phyloP scores from a whole-genome alignment of 148 eudicot genomes.

The Amaranthus palmeri region DNA sequence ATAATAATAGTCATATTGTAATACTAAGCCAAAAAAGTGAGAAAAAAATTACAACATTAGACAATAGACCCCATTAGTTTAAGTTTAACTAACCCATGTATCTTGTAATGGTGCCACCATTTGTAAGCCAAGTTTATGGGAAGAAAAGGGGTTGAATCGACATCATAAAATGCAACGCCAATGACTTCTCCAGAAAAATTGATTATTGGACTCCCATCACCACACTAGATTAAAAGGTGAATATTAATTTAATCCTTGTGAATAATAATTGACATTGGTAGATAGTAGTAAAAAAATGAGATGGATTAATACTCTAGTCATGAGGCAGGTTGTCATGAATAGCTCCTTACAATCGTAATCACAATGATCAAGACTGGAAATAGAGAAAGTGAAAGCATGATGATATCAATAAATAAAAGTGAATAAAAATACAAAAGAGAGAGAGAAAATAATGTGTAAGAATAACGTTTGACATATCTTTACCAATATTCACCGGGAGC shows the following conservation, averaged over 20 bases:
- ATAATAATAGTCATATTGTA: not conserved
- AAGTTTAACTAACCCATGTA: not conserved
- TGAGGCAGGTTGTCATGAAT: not conserved
- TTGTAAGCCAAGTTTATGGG: conserved; percentile 7
- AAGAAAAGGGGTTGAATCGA: not conserved
- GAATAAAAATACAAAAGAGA: too few relatives aligned
- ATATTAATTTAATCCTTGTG: too few relatives aligned
- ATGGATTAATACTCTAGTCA: not conserved
- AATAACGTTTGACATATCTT: too few relatives aligned
- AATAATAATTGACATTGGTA: not conserved
- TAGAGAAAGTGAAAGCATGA: not conserved
- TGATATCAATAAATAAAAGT: not conserved
- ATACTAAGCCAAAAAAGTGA: not conserved
- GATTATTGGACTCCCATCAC: conserved; percentile 2
- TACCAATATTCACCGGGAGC: too few relatives aligned
- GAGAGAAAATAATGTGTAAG: too few relatives aligned
- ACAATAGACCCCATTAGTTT: not conserved
- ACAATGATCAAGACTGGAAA: not conserved
- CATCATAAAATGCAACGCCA: not conserved
- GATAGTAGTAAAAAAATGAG: not conserved
- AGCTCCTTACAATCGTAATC: not conserved
- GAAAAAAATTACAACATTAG: not conserved
- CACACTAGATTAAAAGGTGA: not conserved
- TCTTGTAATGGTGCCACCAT: conserved; percentile 16
- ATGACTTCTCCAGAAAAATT: conserved; percentile 7